A percentile compares a stretch with the other conserved stretches of the same genome.
These are phyloP conservation scores for Polysphondylium violaceum DNA, from an alignment of 78 protist species.

Conservation along the genomic window DNA sequence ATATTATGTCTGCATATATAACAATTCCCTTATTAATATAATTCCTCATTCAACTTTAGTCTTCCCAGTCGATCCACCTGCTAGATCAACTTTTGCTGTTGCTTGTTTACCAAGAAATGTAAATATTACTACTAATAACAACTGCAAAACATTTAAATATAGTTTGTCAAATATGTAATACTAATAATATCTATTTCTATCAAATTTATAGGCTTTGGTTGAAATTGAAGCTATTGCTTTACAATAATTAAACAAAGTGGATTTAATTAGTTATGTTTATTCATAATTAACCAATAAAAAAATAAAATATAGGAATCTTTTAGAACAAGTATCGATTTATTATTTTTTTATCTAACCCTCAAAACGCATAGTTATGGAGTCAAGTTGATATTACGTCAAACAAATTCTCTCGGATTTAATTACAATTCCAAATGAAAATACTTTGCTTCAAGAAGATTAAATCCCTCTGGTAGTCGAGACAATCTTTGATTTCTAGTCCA, in stretches of 20 bases:
- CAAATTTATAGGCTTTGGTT: slow-evolving; percentile 51
- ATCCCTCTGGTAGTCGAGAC: too few relatives aligned
- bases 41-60: background rate
- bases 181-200: background rate
- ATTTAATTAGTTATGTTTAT: too few relatives aligned
- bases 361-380: too few relatives aligned
- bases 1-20: background rate
- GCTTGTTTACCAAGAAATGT: slow-evolving; percentile 78
- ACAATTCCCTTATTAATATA: background rate
- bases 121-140: background rate
- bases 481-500: too few relatives aligned
- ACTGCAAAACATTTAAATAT: background rate
- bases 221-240: slow-evolving; percentile 79
- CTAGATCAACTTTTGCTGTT: slow-evolving; percentile 80
- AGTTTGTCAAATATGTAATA: background rate
- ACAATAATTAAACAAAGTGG: slow-evolving; percentile 32
- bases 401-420: too few relatives aligned
- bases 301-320: too few relatives aligned
- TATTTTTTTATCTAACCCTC: too few relatives aligned
- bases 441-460: too few relatives aligned
- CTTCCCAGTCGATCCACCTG: slow-evolving; percentile 81
- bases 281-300: too few relatives aligned
- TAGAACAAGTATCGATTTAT: too few relatives aligned
- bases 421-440: too few relatives aligned
- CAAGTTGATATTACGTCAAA: too few relatives aligned